Base-by-base conservation (phyloP, 2,329 filamentous ascomycete species). In the Xylaria sp. region DNA sequence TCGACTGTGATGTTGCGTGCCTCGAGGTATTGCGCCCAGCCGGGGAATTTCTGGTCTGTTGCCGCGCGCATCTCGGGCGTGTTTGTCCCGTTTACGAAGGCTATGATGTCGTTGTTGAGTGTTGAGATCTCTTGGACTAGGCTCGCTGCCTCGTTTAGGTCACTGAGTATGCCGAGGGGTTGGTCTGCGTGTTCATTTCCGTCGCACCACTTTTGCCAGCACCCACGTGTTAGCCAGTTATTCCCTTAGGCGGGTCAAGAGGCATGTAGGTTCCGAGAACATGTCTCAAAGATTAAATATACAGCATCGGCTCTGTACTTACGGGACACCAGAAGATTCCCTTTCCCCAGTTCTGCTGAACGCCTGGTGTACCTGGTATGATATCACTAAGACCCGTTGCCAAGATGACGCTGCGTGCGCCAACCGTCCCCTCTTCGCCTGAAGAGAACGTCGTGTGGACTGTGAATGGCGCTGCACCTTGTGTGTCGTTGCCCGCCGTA, bases 161-260 rank as follows among this genome's bases (percentile, higher is more conserved):
- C 70, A 1, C 81, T 84, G 0, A 91, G 75, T 40, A 90, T 80
- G 1, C 88, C 87, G 1, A 90, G 81, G 0, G 82, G 67, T 69
- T 90, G 87, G 73, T 89, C 86, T 0, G 84, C 85, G 75, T 90
- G 87, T 77, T 90, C 88, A 70, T 85, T 82, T 13, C 88, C 88
- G 73, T 90, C 88, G 70, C 88, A 90, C 88, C 88, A 90, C 69
- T 71, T 54, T 53, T 25, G 12, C 23, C 12, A 18, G 12, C 25
- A n/a, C 47, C 54, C 5, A 23, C 3, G 18, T 10, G 48, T 71
- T 61, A 66, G 60, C 2, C 13, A 35, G 18, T 21, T 16, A 6
- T 5, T 25, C 21, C 25, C 18, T 27, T 29, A 12, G 3, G 12
- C 18, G 9, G 5, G 21, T 3, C 5, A 25, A 51, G 1, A 29